A percentile compares a stretch with the other conserved stretches of the same genome.
phyloP scores from a whole-genome alignment of 495 filamentous ascomycete species.

The Neurospora sp. region DNA sequence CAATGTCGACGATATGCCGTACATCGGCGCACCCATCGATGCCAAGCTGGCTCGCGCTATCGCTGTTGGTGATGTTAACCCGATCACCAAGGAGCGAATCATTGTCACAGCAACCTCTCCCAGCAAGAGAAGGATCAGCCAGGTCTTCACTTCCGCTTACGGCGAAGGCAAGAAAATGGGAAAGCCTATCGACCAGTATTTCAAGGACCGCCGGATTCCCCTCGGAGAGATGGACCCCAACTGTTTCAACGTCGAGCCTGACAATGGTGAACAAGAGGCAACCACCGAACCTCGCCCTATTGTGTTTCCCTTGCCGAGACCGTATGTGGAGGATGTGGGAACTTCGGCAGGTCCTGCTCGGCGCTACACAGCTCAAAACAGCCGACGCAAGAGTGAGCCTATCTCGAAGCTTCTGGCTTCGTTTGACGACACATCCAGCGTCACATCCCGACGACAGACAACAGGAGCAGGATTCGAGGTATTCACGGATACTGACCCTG shows the following conservation, averaged over 20 bases:
- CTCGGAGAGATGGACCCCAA: slow-evolving; percentile 84
- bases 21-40: slow-evolving; percentile 65
- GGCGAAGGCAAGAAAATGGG: slow-evolving; percentile 29
- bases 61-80: slow-evolving; percentile 76
- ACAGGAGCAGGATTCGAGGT: slow-evolving; percentile 12
- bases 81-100: slow-evolving; percentile 73
- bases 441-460: slow-evolving; percentile 22
- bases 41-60: slow-evolving; percentile 61
- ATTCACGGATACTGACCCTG: slow-evolving; percentile 11
- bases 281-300: slow-evolving; percentile 23
- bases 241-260: slow-evolving; percentile 44
- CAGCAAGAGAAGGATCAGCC: slow-evolving; percentile 32
- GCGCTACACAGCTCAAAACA: slow-evolving; percentile 14
- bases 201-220: slow-evolving; percentile 60
- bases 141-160: slow-evolving; percentile 21
- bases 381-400: slow-evolving; percentile 31
- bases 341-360: slow-evolving; percentile 8
- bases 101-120: slow-evolving; percentile 22
- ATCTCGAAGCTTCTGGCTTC: slow-evolving; percentile 24
- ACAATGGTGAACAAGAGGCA: slow-evolving; percentile 6
- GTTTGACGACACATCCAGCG: background rate
- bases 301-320: slow-evolving; percentile 38
- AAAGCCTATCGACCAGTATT: slow-evolving; percentile 69
- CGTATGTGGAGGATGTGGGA: slow-evolving; percentile 28
- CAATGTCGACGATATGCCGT: slow-evolving; percentile 56